These are phyloP conservation scores for Phylloboletellus chloephorus DNA, from an alignment of 1,284 basidiomycete genomes.

Conservation along the genomic window DNA sequence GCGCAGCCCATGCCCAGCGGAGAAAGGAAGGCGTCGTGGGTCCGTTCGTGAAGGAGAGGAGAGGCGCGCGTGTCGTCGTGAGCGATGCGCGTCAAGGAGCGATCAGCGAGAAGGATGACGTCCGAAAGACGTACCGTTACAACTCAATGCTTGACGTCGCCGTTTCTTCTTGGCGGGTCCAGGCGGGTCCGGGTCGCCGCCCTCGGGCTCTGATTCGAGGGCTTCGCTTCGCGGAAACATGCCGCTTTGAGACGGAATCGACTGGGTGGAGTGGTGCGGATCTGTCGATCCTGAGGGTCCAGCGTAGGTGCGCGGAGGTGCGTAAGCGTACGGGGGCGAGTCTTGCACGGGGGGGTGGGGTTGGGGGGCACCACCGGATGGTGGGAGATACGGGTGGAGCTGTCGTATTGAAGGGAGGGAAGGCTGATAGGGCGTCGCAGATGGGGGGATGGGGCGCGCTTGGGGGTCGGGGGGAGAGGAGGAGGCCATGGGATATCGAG, in stretches of 20 bases:
- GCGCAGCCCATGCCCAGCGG: conserved; percentile 8
- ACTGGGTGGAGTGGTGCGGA: conserved; percentile 23
- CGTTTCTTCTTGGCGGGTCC: conserved; percentile 70
- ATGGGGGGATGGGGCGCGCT: conserved; percentile 22
- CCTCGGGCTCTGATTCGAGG: conserved; percentile 47
- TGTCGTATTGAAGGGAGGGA: conserved; percentile 62
- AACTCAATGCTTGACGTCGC: conserved; percentile 67
- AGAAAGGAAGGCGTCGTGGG: background rate
- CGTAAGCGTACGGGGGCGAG: conserved; percentile 24
- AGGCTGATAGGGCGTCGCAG: conserved; percentile 26
- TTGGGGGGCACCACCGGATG: conserved; percentile 28
- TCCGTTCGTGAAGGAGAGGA: background rate
- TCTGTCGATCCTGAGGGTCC: conserved; percentile 28
- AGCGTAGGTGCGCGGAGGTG: conserved; percentile 20
- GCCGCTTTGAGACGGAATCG: conserved; percentile 22
- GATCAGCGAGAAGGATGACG: conserved; percentile 12
- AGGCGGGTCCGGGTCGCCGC: conserved; percentile 42
- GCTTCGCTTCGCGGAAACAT: conserved; percentile 31
- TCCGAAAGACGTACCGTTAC: conserved; percentile 54
- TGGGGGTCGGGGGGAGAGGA: conserved; percentile 21
- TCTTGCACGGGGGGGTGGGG: conserved; percentile 20
- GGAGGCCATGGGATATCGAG: conserved; percentile 21
- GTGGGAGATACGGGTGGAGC: conserved; percentile 56
- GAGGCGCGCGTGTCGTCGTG: conserved; percentile 1
- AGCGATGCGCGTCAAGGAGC: conserved; percentile 11